Evolutionary conservation across 768 basidiomycete genomes (phyloP).

Genomic region (Termitomyces sp.): DNA sequence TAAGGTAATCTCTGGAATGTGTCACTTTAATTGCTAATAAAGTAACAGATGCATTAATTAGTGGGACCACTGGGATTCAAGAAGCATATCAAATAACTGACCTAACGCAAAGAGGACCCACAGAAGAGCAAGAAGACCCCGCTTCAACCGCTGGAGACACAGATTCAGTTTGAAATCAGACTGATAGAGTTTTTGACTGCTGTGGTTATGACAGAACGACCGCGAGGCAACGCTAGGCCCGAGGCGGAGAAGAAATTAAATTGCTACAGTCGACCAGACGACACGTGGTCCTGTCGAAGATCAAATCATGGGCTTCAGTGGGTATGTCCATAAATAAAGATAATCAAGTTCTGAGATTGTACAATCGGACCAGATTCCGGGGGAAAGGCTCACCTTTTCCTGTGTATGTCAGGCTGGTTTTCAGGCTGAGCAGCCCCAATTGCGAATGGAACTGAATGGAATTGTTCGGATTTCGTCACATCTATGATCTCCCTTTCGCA

Average conservation of each 20-base stretch:
- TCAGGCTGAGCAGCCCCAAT: background rate
- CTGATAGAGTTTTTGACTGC: conserved; percentile 20
- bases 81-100: conserved; percentile 7
- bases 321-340: conserved; percentile 4
- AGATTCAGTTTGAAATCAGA: conserved; percentile 13
- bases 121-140: background rate
- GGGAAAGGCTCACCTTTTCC: background rate
- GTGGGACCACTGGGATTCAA: conserved; percentile 2
- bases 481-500: background rate
- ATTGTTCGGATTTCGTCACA: background rate
- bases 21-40: conserved; percentile 16
- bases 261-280: background rate
- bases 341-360: background rate
- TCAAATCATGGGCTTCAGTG: conserved; percentile 6
- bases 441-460: background rate
- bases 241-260: conserved; percentile 13
- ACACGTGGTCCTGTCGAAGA: conserved; percentile 13
- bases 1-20: conserved; percentile 7
- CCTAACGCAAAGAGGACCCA: background rate
- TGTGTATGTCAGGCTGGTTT: background rate
- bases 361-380: background rate
- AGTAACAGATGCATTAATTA: conserved; percentile 15
- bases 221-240: conserved; percentile 6
- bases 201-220: conserved; percentile 14
- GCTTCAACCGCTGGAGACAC: conserved; percentile 3